These are phyloP conservation scores for Pezicula rhizophila DNA, from an alignment of 2,329 filamentous ascomycete species.

Conservation along the genomic window DNA sequence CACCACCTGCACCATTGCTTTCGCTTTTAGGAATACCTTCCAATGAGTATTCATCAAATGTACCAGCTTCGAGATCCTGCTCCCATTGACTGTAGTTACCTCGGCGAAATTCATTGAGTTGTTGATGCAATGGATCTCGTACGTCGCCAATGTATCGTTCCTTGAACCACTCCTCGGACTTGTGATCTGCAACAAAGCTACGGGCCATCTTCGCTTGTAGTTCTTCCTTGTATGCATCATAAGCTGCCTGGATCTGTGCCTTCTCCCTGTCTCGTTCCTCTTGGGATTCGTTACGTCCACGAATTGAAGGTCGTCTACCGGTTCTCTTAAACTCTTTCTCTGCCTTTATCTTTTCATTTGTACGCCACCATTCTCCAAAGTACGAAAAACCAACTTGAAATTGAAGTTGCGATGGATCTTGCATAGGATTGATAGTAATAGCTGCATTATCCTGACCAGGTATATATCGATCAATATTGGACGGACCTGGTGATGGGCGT, in stretches of 20 bases:
- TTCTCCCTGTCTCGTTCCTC: conserved; percentile 77
- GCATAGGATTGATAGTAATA: conserved; percentile 57
- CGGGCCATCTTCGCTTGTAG: conserved; percentile 76
- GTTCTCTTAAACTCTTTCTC: conserved; percentile 67
- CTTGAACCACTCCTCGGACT: conserved; percentile 95
- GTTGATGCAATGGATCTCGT: conserved; percentile 65
- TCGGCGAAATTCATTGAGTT: conserved; percentile 74
- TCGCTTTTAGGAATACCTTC: conserved; percentile 93
- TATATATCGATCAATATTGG: conserved; percentile 80
- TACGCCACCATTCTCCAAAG: conserved; percentile 81
- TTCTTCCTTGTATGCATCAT: conserved; percentile 63
- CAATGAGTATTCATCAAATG: conserved; percentile 90
- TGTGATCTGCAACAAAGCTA: conserved; percentile 84
- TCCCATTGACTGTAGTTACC: conserved; percentile 83
- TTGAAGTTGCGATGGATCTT: conserved; percentile 65
- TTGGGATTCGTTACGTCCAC: conserved; percentile 57
- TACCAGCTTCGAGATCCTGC: conserved; percentile 73
- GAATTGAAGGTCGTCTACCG: conserved; percentile 60
- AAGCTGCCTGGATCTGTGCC: conserved; percentile 66
- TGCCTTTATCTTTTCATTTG: conserved; percentile 76
- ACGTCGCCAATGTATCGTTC: conserved; percentile 88
- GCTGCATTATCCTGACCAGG: conserved; percentile 61
- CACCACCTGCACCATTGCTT: conserved; percentile 76
- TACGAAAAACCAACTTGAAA: conserved; percentile 83
- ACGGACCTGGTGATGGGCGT: conserved; percentile 51